Evolutionary conservation across 2,329 filamentous ascomycete species (phyloP).

Genomic region (Diaporthe vaccinii): DNA sequence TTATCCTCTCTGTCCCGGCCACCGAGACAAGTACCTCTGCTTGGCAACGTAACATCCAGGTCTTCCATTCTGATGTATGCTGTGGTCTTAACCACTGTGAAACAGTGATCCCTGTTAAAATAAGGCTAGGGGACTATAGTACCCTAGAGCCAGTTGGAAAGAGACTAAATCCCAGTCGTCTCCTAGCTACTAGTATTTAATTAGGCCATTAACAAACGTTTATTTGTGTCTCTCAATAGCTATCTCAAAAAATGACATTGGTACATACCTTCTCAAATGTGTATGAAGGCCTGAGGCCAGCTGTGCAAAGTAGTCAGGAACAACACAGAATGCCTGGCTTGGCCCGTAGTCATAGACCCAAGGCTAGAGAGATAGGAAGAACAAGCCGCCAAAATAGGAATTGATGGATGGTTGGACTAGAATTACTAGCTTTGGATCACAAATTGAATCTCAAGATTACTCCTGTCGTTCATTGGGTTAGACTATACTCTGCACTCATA

Average conservation of each 20-base stretch:
- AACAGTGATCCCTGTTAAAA: not conserved
- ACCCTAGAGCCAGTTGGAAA: too few relatives aligned
- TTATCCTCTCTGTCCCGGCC: too few relatives aligned
- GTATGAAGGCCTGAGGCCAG: too few relatives aligned
- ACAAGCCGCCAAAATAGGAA: not conserved
- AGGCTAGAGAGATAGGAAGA: not conserved
- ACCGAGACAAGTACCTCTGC: not conserved
- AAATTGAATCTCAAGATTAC: not conserved
- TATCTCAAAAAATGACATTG: not conserved
- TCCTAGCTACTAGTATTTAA: not conserved
- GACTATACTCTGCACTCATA: not conserved
- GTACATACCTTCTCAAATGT: not conserved
- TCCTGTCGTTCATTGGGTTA: not conserved
- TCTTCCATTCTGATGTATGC: not conserved
- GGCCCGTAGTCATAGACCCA: not conserved
- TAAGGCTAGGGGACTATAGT: not conserved
- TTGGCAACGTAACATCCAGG: not conserved
- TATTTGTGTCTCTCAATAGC: not conserved
- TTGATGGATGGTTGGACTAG: not conserved
- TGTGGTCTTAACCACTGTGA: too few relatives aligned
- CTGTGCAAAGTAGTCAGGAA: too few relatives aligned
- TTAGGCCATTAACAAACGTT: not conserved
- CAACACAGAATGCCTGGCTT: not conserved
- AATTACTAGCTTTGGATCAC: not conserved
- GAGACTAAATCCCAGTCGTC: not conserved